Evolutionary conservation across 805 yeast species (phyloP), one percentile per base, ranked within the genome.

Genomic region (Teunomyces atbi): DNA sequence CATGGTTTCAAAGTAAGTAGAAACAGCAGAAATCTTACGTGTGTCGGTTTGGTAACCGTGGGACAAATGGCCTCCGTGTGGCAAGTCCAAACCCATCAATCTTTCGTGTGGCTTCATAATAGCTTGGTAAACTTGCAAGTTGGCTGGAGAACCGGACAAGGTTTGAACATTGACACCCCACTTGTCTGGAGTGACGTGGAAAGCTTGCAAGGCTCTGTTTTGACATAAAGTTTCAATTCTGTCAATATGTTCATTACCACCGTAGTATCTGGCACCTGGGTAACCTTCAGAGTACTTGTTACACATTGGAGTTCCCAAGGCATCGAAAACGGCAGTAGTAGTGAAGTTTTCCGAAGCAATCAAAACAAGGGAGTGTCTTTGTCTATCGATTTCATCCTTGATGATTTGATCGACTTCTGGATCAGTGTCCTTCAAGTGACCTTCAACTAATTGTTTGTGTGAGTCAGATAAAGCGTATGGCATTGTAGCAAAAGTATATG

Each of bases 151-250:
- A 52, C 99, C 99, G 46, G 96, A 86, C 58, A 92, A 77, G 2
- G 97, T 76, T 75, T 92, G 99, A 42, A 92, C 99, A 57, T 92
- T 92, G 58, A 92, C 98, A 41, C 99, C 99, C 99, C 99, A 92
- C 65, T 84, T 74, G 38, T 77, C 86, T 30, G 94, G 79, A 54
- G 84, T 81, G 53, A 91, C 71, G 48, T 74, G 71, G 69, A 89
- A 92, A 8, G 96, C 90, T 59, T 86, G 80, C 50, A 92, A 74
- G 40, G 98, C 99, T 69, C 99, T 80, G 59, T 83, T 78, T 72
- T 90, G 97, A 73, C 98, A 92, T 48, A 92, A 73, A 11, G 82
- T 68, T 76, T 92, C 99, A 61, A 89, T 89, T 74, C 82, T 78
- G 73, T 92, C 99, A 60, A 92, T 92, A 72, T 82, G 86, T 71